Evolutionary conservation across 371 early-diverging fungal genomes (phyloP).

Genomic region (Nematocida ironsii): DNA sequence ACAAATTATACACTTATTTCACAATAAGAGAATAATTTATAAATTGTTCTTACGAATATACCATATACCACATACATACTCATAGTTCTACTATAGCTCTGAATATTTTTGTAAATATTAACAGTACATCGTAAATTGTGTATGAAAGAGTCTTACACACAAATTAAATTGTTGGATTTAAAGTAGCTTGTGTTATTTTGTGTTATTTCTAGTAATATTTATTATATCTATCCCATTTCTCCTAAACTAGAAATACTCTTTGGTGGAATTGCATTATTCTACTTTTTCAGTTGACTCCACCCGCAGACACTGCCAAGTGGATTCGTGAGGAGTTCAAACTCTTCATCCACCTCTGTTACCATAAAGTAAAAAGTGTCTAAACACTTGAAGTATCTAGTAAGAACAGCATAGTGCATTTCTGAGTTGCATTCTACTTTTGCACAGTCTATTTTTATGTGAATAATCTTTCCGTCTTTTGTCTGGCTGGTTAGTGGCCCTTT

Average conservation of each 20-base stretch:
- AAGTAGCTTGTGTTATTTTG: too few relatives aligned
- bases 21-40: too few relatives aligned
- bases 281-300: constrained; percentile 10
- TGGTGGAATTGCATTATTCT: background rate
- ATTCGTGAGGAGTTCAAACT: constrained; percentile 31
- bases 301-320: constrained; percentile 2
- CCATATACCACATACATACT: too few relatives aligned
- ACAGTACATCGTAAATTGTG: too few relatives aligned
- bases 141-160: too few relatives aligned
- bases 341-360: constrained; percentile 31
- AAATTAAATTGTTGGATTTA: too few relatives aligned
- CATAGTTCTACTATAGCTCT: too few relatives aligned
- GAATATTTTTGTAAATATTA: too few relatives aligned
- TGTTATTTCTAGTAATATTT: too few relatives aligned
- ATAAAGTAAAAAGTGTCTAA: constrained; percentile 58
- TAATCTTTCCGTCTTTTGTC: constrained; percentile 29
- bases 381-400: constrained; percentile 52
- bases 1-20: background rate
- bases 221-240: too few relatives aligned
- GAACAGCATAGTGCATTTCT: constrained; percentile 20
- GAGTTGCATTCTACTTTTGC: constrained; percentile 1
- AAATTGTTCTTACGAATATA: too few relatives aligned
- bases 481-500: constrained; percentile 13
- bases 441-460: constrained; percentile 41
- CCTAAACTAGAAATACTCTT: too few relatives aligned